Percentiles rank a stretch among this genome's conserved stretches.
These are phyloP conservation scores for Fusarium cyanostomum DNA, from an alignment of 2,329 filamentous ascomycete species.

Conservation along the genomic window DNA sequence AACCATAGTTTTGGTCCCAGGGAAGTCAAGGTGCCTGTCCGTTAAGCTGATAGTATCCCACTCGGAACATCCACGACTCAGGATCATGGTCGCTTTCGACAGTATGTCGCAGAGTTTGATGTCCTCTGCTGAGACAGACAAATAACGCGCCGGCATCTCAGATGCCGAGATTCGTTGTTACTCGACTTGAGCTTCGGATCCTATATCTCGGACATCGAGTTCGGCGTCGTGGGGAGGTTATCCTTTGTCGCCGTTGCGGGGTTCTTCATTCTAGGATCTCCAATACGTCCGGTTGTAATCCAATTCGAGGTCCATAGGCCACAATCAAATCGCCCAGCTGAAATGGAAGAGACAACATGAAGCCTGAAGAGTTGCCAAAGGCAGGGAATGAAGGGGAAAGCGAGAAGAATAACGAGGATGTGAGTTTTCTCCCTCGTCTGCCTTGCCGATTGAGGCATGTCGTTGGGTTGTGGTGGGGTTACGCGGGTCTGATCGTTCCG, in stretches of 20 bases:
- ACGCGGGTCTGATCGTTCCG: constrained; percentile 28
- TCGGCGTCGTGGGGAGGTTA: background rate
- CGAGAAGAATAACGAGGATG: background rate
- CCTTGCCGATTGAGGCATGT: constrained; percentile 19
- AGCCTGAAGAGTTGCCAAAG: background rate
- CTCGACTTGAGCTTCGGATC: background rate
- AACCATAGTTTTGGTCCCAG: background rate
- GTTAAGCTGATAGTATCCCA: background rate
- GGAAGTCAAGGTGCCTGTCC: background rate
- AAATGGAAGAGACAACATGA: background rate
- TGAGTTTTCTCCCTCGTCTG: background rate
- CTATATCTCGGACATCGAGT: background rate
- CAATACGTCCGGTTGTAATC: background rate
- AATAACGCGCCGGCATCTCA: no score
- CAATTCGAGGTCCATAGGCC: background rate
- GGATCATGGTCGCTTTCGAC: background rate
- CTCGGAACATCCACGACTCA: background rate
- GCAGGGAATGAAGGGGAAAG: background rate
- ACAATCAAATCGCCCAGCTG: background rate
- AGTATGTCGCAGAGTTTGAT: no score
- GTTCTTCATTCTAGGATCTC: constrained; percentile 1
- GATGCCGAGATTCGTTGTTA: no score
- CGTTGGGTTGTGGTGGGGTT: constrained; percentile 36
- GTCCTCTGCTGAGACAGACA: no score
- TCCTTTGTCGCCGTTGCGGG: constrained; percentile 11